phyloP scores from a whole-genome alignment of 2,329 filamentous ascomycete species.

The Cercospora janseana region DNA sequence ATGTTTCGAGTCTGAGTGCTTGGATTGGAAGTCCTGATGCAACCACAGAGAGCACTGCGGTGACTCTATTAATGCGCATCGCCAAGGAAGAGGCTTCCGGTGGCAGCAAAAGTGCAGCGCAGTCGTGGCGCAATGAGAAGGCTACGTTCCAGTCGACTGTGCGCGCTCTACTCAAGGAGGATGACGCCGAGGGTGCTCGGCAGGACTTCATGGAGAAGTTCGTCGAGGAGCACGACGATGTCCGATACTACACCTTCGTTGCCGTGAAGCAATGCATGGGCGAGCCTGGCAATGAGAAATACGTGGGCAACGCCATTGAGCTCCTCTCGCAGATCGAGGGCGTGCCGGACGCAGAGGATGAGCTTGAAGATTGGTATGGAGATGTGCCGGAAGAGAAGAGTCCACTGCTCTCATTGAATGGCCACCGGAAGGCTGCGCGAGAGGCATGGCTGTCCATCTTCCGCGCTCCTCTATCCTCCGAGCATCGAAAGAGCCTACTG shows the following conservation, averaged over 20 bases:
- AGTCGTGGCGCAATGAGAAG: conserved; percentile 63
- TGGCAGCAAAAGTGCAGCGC: conserved; percentile 50
- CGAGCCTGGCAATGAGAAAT: conserved; percentile 27
- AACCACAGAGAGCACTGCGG: conserved; percentile 63
- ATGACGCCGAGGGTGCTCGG: conserved; percentile 59
- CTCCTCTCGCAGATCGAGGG: conserved; percentile 67
- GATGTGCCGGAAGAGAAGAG: conserved; percentile 65
- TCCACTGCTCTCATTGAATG: conserved; percentile 60
- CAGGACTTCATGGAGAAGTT: conserved; percentile 76
- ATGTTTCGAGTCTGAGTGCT: conserved; percentile 52
- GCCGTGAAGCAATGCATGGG: conserved; percentile 59
- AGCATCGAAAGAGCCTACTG: conserved; percentile 77
- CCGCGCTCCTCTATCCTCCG: conserved; percentile 62
- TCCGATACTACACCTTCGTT: conserved; percentile 78
- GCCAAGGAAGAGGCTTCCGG: conserved; percentile 72
- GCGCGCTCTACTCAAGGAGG: conserved; percentile 57
- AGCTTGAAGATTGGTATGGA: conserved; percentile 68
- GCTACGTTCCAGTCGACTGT: conserved; percentile 65
- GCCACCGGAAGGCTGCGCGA: conserved; percentile 78
- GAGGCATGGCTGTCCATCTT: conserved; percentile 83
- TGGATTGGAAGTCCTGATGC: conserved; percentile 62
- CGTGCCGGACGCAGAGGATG: conserved; percentile 64
- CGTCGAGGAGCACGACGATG: conserved; percentile 75
- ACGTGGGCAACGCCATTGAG: conserved; percentile 59
- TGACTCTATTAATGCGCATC: conserved; percentile 79